Percentiles rank a stretch among this genome's conserved stretches.
phyloP scores from a whole-genome alignment of 345 rosid species.

The Eucalyptus tenuipes region DNA sequence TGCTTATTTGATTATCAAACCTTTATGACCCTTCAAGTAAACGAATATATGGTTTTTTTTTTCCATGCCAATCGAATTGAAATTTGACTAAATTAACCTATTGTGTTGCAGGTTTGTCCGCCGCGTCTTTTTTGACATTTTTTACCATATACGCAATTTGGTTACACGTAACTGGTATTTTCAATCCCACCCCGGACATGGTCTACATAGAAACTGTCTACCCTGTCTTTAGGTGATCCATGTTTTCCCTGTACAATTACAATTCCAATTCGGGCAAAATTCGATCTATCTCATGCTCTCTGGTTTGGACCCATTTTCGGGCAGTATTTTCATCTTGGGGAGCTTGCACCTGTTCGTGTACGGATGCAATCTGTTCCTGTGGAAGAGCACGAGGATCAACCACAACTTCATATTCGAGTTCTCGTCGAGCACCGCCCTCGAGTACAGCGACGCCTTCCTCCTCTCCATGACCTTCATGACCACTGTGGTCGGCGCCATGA shows the following conservation, averaged over 20 bases:
- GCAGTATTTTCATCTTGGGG: constrained; percentile 82
- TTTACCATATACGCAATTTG: constrained; percentile 69
- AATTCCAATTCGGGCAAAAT: background rate
- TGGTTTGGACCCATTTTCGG: background rate
- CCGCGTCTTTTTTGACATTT: constrained; percentile 80
- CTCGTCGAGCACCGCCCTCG: constrained; percentile 59
- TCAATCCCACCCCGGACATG: constrained; percentile 30
- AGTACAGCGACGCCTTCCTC: constrained; percentile 79
- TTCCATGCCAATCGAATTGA: background rate
- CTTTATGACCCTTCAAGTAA: background rate
- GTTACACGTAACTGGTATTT: constrained; percentile 74
- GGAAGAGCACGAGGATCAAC: constrained; percentile 84
- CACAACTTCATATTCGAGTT: constrained; percentile 86
- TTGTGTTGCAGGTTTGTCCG: constrained; percentile 56
- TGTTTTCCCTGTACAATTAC: background rate
- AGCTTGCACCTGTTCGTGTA: constrained; percentile 93
- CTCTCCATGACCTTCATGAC: constrained; percentile 91
- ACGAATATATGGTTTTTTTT: background rate
- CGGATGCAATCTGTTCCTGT: constrained; percentile 88
- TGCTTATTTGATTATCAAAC: background rate
- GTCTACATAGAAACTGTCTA: constrained; percentile 72
- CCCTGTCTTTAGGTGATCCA: constrained; percentile 75
- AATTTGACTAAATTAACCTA: background rate
- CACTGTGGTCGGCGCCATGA: constrained; percentile 71
- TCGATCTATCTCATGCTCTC: background rate